Evolutionary conservation across 306 rosid genomes (phyloP).

Genomic region (Cicer cuneatum): DNA sequence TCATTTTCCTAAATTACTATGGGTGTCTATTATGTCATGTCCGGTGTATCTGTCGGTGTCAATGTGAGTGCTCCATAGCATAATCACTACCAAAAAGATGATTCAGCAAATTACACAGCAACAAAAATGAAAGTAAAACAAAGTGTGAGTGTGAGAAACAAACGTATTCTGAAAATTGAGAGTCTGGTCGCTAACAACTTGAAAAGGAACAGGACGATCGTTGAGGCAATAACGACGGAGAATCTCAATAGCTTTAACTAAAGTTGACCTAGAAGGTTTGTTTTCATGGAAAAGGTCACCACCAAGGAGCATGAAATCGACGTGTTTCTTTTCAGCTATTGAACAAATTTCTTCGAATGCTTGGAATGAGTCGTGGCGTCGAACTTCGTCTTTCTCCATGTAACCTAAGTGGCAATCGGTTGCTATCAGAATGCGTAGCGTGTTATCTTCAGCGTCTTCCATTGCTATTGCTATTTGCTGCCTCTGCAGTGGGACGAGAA

Average conservation of each 20-base stretch:
- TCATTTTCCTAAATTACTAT: too few species aligned
- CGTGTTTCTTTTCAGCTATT: constrained; percentile 70
- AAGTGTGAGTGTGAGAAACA: constrained; percentile 12
- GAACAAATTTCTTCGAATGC: constrained; percentile 95
- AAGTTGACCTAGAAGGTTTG: constrained; percentile 87
- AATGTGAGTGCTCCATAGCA: background rate
- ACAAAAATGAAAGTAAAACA: background rate
- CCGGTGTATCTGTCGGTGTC: too few species aligned
- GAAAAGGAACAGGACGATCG: constrained; percentile 84
- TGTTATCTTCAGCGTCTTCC: constrained; percentile 56
- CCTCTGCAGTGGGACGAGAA: background rate
- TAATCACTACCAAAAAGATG: too few species aligned
- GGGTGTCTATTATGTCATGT: too few species aligned
- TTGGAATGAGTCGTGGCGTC: constrained; percentile 91
- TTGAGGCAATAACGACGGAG: constrained; percentile 87
- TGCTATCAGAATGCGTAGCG: constrained; percentile 84
- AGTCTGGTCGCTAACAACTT: constrained; percentile 98
- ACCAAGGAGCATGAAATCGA: constrained; percentile 75
- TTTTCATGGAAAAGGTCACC: constrained; percentile 99
- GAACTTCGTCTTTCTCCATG: constrained; percentile 95
- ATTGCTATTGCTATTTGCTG: constrained; percentile 36
- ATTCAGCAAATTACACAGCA: background rate
- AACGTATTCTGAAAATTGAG: constrained; percentile 79
- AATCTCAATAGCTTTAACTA: constrained; percentile 89
- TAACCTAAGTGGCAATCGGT: constrained; percentile 97